Conservation (phyloP, 129 eudicot species). For the Centella asiatica region DNA sequence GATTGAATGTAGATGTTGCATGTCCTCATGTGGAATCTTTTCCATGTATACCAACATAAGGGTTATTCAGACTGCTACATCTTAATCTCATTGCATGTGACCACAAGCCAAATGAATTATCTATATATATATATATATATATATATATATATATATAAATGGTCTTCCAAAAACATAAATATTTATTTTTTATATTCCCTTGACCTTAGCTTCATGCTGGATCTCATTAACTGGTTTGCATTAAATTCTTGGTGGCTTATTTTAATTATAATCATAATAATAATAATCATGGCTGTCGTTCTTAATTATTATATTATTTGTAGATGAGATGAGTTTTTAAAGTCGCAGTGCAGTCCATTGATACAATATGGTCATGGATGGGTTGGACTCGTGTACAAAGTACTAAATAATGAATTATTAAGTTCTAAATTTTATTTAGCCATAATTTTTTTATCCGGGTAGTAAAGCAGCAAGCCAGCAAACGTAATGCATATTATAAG, state of each 20-base stretch:
- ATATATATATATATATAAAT: too few relatives aligned
- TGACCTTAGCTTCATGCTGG: slow-evolving; percentile 70
- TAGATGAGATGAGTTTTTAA: slow-evolving; percentile 3
- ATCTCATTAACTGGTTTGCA: slow-evolving; percentile 64
- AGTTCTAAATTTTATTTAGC: too few relatives aligned
- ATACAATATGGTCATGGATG: slow-evolving; percentile 8
- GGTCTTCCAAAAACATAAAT: slow-evolving; percentile 7
- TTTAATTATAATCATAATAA: slow-evolving; percentile 14
- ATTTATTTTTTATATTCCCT: slow-evolving; percentile 19
- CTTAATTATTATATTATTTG: slow-evolving; percentile 4
- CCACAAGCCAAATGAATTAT: slow-evolving; percentile 2
- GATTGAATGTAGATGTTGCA: slow-evolving; percentile 17
- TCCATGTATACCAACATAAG: slow-evolving; percentile 1
- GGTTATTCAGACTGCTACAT: slow-evolving; percentile 10
- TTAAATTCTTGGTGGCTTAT: slow-evolving; percentile 42
- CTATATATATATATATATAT: neutral
- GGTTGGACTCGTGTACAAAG: neutral
- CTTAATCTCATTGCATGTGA: slow-evolving; percentile 35
- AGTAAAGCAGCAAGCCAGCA: neutral
- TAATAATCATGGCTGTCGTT: neutral
- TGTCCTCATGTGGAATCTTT: slow-evolving; percentile 27
- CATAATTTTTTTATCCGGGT: too few relatives aligned
- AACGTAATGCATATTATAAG: neutral
- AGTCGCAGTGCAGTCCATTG: slow-evolving; percentile 6
- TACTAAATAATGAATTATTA: neutral